phyloP scores from a whole-genome alignment of 306 rosid species.

The Benincasa hispida region DNA sequence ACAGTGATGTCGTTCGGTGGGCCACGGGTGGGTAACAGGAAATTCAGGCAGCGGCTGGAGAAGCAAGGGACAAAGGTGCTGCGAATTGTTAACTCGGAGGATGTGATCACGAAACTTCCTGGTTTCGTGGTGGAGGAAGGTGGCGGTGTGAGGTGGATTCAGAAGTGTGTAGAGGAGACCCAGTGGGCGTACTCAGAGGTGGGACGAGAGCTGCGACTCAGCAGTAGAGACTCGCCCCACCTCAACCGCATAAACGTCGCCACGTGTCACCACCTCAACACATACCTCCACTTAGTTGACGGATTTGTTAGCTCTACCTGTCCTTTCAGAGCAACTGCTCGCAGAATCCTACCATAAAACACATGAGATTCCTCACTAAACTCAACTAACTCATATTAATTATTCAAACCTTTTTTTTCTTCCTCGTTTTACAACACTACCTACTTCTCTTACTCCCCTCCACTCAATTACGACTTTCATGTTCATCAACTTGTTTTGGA shows the following conservation, averaged over 20 bases:
- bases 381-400: too few relatives aligned
- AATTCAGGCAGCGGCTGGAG: conserved; percentile 5
- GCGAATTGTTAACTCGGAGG: conserved; percentile 18
- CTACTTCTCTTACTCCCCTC: too few relatives aligned
- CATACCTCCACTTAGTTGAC: conserved; percentile 14
- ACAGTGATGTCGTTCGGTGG: conserved; percentile 21
- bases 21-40: conserved; percentile 15
- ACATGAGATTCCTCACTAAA: neutral
- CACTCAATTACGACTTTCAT: too few relatives aligned
- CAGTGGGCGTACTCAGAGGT: conserved; percentile 17
- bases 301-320: conserved; percentile 14
- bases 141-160: neutral
- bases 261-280: conserved; percentile 20
- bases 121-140: neutral
- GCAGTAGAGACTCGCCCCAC: conserved; percentile 11
- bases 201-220: conserved; percentile 13
- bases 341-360: neutral
- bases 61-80: conserved; percentile 10
- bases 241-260: neutral
- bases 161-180: neutral
- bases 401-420: too few relatives aligned
- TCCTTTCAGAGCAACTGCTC: conserved; percentile 4
- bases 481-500: too few relatives aligned
- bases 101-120: conserved; percentile 13
- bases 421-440: too few relatives aligned